Base-by-base conservation (phyloP, 768 basidiomycete species). In the Strobilomyces echinocephalus region DNA sequence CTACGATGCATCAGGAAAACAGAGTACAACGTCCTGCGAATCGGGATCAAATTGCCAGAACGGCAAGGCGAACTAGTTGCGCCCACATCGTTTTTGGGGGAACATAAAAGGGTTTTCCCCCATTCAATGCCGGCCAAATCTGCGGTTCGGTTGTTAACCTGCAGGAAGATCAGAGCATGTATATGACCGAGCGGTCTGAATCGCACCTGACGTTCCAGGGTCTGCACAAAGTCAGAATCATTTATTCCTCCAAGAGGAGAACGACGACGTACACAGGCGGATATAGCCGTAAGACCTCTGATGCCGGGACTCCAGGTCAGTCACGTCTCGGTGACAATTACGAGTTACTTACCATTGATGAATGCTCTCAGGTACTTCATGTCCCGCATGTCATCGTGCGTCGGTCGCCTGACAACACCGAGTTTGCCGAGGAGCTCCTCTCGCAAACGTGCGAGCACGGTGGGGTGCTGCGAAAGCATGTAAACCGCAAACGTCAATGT, bases 321-420 rank as follows among this genome's bases (percentile, higher is more conserved):
- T 40, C 10, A 42, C 8, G 30, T 28, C 4, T 9, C 14, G 3
- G n/a, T 16, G 26, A 40, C 14, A 14, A 31, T 39, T 30, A 20
- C 9, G 41, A 36, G 9, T 41, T 4, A 46, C 69, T 12, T 20
- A 83, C 83, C 83, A 56, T 86, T 85, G 46, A 86, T 77, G 21
- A 86, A 80, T 1, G 84, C 85, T 24, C 81, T 72, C 14, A 85
- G 65, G 56, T 79, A 85, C 63, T 80, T 84, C 80, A 85, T 81
- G 5, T 80, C 79, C 28, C 72, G 72, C 58, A 86, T 76, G 56
- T 83, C 79, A 41, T 81, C 79, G 59, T 76, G 77, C 3, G 76
- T 76, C 4, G 83, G 85, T 11, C 75, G 70, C 1, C 73, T 71
- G 1, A 69, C 71, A 1, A 69, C 63, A 0, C 84, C 83, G 8